These are phyloP conservation scores for Teratosphaeria pseudoeucalypti DNA, from an alignment of 2,329 filamentous ascomycete species.

Conservation along the genomic window DNA sequence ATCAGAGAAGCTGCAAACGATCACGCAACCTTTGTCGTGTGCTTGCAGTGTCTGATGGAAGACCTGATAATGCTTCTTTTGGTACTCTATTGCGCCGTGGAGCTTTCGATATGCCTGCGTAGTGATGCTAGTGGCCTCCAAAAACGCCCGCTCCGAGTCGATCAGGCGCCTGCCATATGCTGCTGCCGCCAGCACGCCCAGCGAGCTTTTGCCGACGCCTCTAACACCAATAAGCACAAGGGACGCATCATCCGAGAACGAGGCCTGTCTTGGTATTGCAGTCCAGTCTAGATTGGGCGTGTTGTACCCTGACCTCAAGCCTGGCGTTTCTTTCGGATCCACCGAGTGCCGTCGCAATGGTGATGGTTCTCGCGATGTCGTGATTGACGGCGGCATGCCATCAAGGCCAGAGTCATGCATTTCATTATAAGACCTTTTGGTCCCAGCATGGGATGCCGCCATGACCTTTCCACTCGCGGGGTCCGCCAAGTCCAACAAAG, in stretches of 20 bases:
- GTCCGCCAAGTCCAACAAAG: background rate
- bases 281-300: constrained; percentile 3
- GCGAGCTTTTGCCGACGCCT: constrained; percentile 64
- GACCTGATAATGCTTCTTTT: constrained; percentile 51
- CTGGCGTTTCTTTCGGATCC: constrained; percentile 8
- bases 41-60: constrained; percentile 49
- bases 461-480: constrained; percentile 7
- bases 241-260: constrained; percentile 53
- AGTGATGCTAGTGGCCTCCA: constrained; percentile 51
- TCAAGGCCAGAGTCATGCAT: constrained; percentile 12
- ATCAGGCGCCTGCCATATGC: constrained; percentile 58
- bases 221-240: constrained; percentile 64
- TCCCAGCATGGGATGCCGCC: constrained; percentile 18
- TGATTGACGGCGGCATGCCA: background rate
- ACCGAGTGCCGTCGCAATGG: constrained; percentile 2
- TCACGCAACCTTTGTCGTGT: constrained; percentile 52
- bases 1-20: constrained; percentile 61
- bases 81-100: constrained; percentile 53
- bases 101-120: constrained; percentile 53
- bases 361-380: constrained; percentile 7
- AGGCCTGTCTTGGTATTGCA: constrained; percentile 8
- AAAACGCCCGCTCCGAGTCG: constrained; percentile 59
- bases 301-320: constrained; percentile 3
- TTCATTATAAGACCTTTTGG: constrained; percentile 20
- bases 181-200: constrained; percentile 64